These are phyloP conservation scores for Alternaria sp. DNA, from an alignment of 2,329 filamentous ascomycete genomes.

Conservation along the genomic window DNA sequence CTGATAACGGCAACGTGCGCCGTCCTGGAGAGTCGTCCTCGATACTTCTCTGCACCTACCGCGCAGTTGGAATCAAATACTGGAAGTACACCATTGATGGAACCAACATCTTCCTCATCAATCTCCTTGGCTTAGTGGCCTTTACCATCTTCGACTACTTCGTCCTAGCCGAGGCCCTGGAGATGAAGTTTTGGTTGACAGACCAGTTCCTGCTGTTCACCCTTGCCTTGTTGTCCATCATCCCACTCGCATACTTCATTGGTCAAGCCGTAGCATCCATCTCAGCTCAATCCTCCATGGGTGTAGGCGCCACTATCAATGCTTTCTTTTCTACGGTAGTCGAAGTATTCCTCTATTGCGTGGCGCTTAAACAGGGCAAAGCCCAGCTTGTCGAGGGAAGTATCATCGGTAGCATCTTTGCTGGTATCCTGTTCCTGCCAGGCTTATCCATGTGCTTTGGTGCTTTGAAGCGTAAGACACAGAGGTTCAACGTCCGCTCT, in stretches of 20 bases:
- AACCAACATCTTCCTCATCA: conserved; percentile 99
- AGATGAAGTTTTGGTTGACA: conserved; percentile 76
- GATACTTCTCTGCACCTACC: conserved; percentile 94
- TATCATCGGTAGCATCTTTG: conserved; percentile 97
- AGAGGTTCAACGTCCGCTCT: conserved; percentile 96
- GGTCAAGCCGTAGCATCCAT: conserved; percentile 98
- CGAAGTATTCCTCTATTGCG: conserved; percentile 96
- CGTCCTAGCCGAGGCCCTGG: conserved; percentile 73
- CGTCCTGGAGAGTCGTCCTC: conserved; percentile 76
- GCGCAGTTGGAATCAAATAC: conserved; percentile 91
- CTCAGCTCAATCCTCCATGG: conserved; percentile 98
- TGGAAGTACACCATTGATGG: conserved; percentile 99
- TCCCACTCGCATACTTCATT: conserved; percentile 97
- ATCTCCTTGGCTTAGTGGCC: conserved; percentile 89
- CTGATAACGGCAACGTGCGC: conserved; percentile 78
- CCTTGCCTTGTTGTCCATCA: conserved; percentile 86
- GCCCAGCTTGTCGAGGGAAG: conserved; percentile 92
- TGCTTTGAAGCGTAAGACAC: conserved; percentile 96
- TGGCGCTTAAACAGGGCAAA: conserved; percentile 92
- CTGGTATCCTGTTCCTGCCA: conserved; percentile 91
- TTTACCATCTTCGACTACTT: conserved; percentile 96
- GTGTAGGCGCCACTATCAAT: conserved; percentile 93
- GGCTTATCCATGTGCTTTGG: conserved; percentile 99
- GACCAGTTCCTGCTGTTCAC: conserved; percentile 86
- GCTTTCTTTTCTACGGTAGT: conserved; percentile 98